Base-by-base conservation (phyloP, 2,329 filamentous ascomycete genomes). In the Hawksworthiomyces lignivorus region DNA sequence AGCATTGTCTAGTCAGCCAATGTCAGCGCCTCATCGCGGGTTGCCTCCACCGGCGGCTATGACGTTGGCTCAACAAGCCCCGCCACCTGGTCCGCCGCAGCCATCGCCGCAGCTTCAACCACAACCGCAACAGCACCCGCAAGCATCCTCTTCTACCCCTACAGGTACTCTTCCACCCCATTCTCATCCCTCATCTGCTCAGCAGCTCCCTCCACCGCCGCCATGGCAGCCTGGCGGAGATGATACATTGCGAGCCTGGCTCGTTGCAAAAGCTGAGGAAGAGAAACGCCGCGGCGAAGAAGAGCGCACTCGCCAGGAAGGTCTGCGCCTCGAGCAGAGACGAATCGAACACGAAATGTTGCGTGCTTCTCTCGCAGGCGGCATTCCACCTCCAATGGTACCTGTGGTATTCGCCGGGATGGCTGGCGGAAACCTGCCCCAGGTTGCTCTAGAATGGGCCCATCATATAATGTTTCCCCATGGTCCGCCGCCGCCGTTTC, bases 401-500 rank as follows among this genome's bases (percentile, higher is more conserved):
- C 84, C 84, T 7, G 65, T 87, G 45, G 78, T 89, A 19, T 87
- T 89, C 60, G 76, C 80, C 11, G 80, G 81, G 32, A 81, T 87
- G 70, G 74, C 74, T 34, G 80, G 80, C 29, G 78, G 77, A 27
- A 67, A 69, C 41, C 60, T 82, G 21, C 69, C 80, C 17, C 77
- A 75, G 48, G 69, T 73, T 24, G 74, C 76, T 4, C 52, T 84
- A 40, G 82, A 87, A 56, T 81, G 74, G 73, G 74, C 77, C 11
- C 82, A 86, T 55, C 80, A 84, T 53, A 78, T 75, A 53, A 70
- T 82, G 57, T 65, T 69, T 17, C 44, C 48, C 5, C 42, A 63
- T 63, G 43, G 73, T 67, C 44, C 42, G 11, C 41, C 43, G n/a
- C 40, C 39, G 24, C 33, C 35, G 11, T 32, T 18, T 4, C 41